Percentiles rank a stretch among this genome's conserved stretches.
Conservation (phyloP, 164 flowering plant genomes). For the Tetrastigma voinierianum region DNA sequence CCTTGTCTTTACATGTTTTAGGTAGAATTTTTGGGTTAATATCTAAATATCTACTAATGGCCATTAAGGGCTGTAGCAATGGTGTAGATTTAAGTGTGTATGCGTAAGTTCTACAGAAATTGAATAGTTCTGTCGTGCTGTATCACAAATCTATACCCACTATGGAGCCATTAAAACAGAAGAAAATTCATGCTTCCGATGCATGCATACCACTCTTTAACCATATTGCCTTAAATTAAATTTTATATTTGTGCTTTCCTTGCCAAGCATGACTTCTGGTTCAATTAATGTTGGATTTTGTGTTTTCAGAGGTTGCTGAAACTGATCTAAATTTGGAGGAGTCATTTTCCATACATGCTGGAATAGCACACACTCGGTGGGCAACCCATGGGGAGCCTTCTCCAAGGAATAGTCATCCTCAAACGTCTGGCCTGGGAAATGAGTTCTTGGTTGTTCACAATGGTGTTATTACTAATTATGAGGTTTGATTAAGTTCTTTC, state of each 20-base stretch:
- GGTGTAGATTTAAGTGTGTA: no score
- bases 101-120: no score
- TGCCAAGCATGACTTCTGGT: neutral
- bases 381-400: constrained; percentile 99
- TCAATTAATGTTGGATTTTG: constrained; percentile 12
- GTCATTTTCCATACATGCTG: constrained; percentile 73
- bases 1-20: no score
- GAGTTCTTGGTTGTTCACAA: constrained; percentile 97
- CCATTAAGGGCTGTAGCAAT: no score
- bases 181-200: no score
- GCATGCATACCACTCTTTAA: no score
- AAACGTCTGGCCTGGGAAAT: constrained; percentile 76
- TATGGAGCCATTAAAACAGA: no score
- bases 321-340: constrained; percentile 78
- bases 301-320: constrained; percentile 59
- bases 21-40: no score
- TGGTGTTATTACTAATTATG: constrained; percentile 88
- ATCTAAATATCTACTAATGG: no score
- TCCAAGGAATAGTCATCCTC: constrained; percentile 96
- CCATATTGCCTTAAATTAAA: neutral
- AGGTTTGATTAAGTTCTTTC: constrained; percentile 42
- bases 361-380: constrained; percentile 99
- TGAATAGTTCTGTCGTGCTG: no score
- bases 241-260: neutral
- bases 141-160: no score